Evolutionary conservation across 1,139 yeast genomes (phyloP).

Genomic region (Blastobotrys raffinosifermentans): DNA sequence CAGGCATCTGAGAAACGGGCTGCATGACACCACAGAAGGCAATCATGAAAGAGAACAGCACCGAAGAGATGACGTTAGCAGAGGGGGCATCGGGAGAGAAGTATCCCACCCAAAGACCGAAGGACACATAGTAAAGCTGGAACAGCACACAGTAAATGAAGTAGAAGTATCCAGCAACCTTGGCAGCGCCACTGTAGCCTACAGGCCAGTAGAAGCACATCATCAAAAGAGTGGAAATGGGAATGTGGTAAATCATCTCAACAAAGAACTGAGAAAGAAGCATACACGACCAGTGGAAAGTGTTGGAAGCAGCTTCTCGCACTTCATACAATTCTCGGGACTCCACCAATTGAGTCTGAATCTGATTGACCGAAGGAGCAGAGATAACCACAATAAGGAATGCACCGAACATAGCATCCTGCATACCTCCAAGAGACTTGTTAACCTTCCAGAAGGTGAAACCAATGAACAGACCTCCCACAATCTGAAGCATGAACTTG

Average conservation of each 20-base stretch:
- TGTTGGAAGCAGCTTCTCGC: constrained; percentile 55
- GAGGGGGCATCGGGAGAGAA: constrained; percentile 43
- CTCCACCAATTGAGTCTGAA: constrained; percentile 42
- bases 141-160: constrained; percentile 40
- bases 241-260: constrained; percentile 39
- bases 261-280: constrained; percentile 37
- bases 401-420: constrained; percentile 36
- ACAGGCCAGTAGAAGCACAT: constrained; percentile 40
- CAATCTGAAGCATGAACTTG: constrained; percentile 41
- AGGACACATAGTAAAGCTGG: constrained; percentile 42
- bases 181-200: constrained; percentile 35
- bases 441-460: constrained; percentile 41
- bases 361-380: constrained; percentile 52
- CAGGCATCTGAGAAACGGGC: constrained; percentile 43
- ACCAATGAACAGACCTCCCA: constrained; percentile 48
- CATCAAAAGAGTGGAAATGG: constrained; percentile 29
- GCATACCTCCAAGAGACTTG: constrained; percentile 31
- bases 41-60: constrained; percentile 44
- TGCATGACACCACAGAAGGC: constrained; percentile 58
- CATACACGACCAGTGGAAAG: constrained; percentile 53
- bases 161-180: constrained; percentile 42
- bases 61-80: constrained; percentile 43
- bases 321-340: constrained; percentile 52
- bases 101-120: constrained; percentile 44
- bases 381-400: constrained; percentile 53